phyloP scores from a whole-genome alignment of 2,329 filamentous ascomycete genomes.

The Arthrobotrys sinensis region DNA sequence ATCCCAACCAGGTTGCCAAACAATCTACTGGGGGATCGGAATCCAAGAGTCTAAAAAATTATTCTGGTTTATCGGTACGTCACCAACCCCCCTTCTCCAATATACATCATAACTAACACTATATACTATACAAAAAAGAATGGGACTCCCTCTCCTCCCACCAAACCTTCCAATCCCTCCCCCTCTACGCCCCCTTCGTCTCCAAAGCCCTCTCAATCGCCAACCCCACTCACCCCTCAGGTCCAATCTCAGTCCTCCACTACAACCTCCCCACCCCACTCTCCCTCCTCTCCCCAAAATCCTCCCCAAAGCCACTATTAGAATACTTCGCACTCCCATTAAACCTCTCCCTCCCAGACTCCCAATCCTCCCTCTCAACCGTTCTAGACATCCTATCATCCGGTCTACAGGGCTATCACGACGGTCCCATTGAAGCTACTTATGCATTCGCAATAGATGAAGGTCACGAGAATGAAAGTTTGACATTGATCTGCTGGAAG shows the following conservation, averaged over 20 bases:
- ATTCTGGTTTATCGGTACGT: constrained; percentile 58
- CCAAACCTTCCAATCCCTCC: constrained; percentile 29
- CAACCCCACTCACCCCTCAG: neutral
- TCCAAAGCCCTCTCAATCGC: constrained; percentile 5
- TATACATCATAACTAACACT: constrained; percentile 12
- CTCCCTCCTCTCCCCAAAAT: constrained; percentile 16
- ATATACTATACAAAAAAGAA: constrained; percentile 26
- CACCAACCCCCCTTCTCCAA: neutral
- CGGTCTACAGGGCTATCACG: neutral
- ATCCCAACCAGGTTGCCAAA: constrained; percentile 33
- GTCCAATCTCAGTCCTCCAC: constrained; percentile 37
- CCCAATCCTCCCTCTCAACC: neutral
- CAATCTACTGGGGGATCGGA: constrained; percentile 29
- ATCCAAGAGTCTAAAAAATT: constrained; percentile 28
- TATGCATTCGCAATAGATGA: constrained; percentile 20
- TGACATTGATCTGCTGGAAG: constrained; percentile 27
- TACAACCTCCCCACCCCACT: constrained; percentile 30
- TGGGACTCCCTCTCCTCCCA: constrained; percentile 47
- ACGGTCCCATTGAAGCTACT: neutral
- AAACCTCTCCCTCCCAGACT: neutral
- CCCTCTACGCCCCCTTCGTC: constrained; percentile 32
- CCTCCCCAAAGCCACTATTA: constrained; percentile 8
- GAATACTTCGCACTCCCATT: constrained; percentile 31
- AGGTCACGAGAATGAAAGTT: neutral
- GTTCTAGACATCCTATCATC: neutral